Base-by-base conservation (phyloP, 2,329 filamentous ascomycete genomes). In the Xylariaceae sp. region DNA sequence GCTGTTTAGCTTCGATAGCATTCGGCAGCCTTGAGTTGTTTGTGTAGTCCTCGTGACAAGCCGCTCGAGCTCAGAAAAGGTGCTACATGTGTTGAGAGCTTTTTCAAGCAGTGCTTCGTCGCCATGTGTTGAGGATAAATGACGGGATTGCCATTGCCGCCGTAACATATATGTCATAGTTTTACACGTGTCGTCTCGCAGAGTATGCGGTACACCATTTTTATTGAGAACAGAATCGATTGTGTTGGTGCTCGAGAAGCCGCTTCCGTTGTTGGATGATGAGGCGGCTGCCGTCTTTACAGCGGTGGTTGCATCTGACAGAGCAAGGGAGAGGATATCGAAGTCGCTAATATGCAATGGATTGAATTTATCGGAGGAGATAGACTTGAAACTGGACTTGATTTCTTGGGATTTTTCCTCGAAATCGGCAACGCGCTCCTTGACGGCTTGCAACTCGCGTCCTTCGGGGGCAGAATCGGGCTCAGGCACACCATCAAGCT, bases 291-390 rank as follows among this genome's bases (percentile, higher is more conserved):
- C 28, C 7, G 24, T 26, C 4, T 29, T 39, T 6, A 4, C 12
- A 4, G 55, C 23, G 29, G 53, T 61, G 21, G 24, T 17, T 2
- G 46, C 6, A 8, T 12, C 28, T 9, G 60, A 34, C 7, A 82
- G 67, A 12, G 76, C 74, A 14, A 68, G 69, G 8, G 74, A 75
- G 49, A 82, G 65, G 19, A 82, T 58, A 62, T 83, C 80, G 43
- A 75, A 66, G 43, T 75, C 70, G n/a, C 67, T 71, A 33, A 81
- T 71, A 31, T 72, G 73, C 76, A 76, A 79, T 19, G 71, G 61
- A 53, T 65, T 68, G 39, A 63, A 61, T 28, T 45, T 56, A n/a
- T 61, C 26, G 23, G 31, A 8, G 8, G 23, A 40, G n/a, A 65
- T 46, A 6, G 24, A n/a, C 16, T 45, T 45, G 36, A 62, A 67